Evolutionary conservation across 2,329 filamentous ascomycete genomes (phyloP).

Genomic region (Fusarium sp.): DNA sequence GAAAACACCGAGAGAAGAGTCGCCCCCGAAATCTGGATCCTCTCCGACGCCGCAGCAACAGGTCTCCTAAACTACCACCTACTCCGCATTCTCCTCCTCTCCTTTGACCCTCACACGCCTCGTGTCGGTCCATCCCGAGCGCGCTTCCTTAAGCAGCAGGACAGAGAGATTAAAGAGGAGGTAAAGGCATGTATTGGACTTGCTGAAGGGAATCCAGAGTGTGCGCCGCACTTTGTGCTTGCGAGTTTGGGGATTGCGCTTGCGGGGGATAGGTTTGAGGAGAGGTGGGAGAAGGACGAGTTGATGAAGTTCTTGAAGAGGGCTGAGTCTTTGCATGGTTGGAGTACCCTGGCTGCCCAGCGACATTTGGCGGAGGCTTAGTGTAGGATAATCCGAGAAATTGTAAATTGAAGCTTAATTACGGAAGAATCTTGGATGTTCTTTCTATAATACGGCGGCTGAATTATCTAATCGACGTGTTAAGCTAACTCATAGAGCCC

Average conservation of each 20-base stretch:
- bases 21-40: not conserved
- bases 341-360: constrained; percentile 47
- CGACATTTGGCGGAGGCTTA: not conserved
- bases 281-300: constrained; percentile 52
- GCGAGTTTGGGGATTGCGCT: constrained; percentile 37
- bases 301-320: constrained; percentile 49
- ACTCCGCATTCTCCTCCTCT: not conserved
- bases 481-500: too few relatives aligned
- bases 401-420: not conserved
- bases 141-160: not conserved
- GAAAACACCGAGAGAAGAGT: not conserved
- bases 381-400: not conserved
- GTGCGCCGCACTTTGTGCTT: not conserved
- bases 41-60: not conserved
- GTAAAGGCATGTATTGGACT: not conserved
- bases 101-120: not conserved
- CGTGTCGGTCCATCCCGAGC: not conserved
- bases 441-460: not conserved
- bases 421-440: too few relatives aligned
- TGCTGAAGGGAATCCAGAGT: not conserved
- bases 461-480: not conserved
- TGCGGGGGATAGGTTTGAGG: constrained; percentile 52
- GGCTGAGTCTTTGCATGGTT: constrained; percentile 39
- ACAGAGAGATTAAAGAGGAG: not conserved
- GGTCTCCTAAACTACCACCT: not conserved